A percentile compares a stretch with the other conserved stretches of the same genome.
Evolutionary conservation across 257 asterid species (phyloP).

Genomic region (Vinca minor): DNA sequence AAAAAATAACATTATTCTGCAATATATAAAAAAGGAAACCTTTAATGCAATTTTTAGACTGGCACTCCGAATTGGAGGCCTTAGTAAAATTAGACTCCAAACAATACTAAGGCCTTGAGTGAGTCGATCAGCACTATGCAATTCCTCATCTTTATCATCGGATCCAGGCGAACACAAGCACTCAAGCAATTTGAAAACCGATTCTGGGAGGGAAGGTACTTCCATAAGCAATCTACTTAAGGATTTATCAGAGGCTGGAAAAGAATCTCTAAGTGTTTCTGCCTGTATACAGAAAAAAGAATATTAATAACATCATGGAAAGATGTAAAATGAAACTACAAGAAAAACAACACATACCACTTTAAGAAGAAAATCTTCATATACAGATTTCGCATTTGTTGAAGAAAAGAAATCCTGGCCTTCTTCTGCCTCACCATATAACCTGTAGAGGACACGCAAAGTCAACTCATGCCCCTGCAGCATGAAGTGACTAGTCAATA

Average conservation of each 20-base stretch:
- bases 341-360: constrained; percentile 67
- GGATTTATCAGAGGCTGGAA: constrained; percentile 96
- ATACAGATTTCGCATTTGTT: constrained; percentile 77
- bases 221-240: constrained; percentile 86
- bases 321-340: constrained; percentile 18
- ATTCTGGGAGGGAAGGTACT: constrained; percentile 83
- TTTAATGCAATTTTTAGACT: constrained; percentile 80
- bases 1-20: neutral
- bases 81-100: constrained; percentile 81
- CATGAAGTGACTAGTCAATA: constrained; percentile 46
- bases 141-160: constrained; percentile 48
- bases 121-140: constrained; percentile 81
- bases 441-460: constrained; percentile 85
- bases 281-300: constrained; percentile 49
- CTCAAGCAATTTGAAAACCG: constrained; percentile 66
- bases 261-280: constrained; percentile 76
- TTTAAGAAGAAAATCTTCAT: constrained; percentile 78
- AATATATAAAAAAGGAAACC: constrained; percentile 33
- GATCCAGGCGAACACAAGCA: constrained; percentile 73
- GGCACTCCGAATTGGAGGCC: constrained; percentile 88
- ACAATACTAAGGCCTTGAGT: constrained; percentile 92
- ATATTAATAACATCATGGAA: constrained; percentile 15
- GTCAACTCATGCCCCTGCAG: constrained; percentile 99
- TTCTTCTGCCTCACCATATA: constrained; percentile 93
- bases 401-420: constrained; percentile 83